Evolutionary conservation across 345 rosid species (phyloP), one percentile per base, ranked within the genome.

Genomic region (Rubroshorea leprosula): DNA sequence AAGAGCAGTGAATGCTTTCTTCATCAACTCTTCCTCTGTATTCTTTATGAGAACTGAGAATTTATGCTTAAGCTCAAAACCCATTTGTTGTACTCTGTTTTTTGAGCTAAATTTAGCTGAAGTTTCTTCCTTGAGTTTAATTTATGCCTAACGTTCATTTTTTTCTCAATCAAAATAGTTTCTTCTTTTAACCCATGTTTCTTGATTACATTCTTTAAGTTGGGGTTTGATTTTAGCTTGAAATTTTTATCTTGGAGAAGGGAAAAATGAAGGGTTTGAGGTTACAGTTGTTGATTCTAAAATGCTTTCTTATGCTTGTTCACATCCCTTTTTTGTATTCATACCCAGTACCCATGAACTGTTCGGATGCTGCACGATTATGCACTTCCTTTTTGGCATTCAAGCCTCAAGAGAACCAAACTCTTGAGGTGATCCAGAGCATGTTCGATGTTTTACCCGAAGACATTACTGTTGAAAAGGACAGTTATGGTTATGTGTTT

Each of bases 321-420:
- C 64, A 54, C 8, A 56, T 56, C 20, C 51, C 63, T 23, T 57
- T 58, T n/a, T 31, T 55, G 23, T 24, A 57, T 66, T 74, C 95
- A 7, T 76, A 60, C 31, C 49, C 81, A 6, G 66, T 74, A 18
- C 80, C 95, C 71, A 84, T 89, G 93, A 80, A 72, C 35, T 89
- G 98, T 71, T 76, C 95, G 65, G 98, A 92, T 65, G 70, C 98
- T 0, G 59, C 84, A 8, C 82, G 96, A 51, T 67, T 86, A 54
- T 92, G 96, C 79, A 71, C 93, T 43, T 78, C 98, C 15, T 92
- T 84, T 76, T 62, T 92, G 58, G 95, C 96, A n/a, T 86, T 84
- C 72, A 74, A 81, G 73, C 86, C 90, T 24, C 75, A 65, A 51
- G 60, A 61, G 49, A 86, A 86, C 68, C 85, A 74, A 70, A 77